Evolutionary conservation across 768 basidiomycete genomes (phyloP), one percentile per base, ranked within the genome.

Genomic region (Clitopilus passeckerianus): DNA sequence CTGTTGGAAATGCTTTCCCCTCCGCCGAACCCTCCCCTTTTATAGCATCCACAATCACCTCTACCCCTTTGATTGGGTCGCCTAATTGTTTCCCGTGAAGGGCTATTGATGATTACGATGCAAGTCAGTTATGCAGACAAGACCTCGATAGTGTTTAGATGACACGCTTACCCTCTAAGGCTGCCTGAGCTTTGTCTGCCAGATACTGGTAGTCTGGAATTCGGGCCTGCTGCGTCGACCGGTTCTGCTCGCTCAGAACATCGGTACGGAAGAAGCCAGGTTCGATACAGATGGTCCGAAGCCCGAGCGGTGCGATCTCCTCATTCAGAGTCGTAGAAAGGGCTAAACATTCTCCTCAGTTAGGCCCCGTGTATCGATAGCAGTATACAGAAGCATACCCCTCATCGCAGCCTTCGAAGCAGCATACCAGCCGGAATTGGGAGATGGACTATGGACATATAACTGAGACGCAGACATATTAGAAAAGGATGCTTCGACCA

Each of bases 251-350:
- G 3, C 57, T 61, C 1, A 77, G 64, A 63, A 78, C 70, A 1
- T 67, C 60, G 0, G 76, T 77, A 14, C 76, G 67, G 66, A 77
- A 77, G 65, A 74, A 77, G 1, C 76, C 76, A 44, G 75, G 70
- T 35, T 78, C 76, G 33, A 77, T 59, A 54, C 73, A 74, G 30
- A 71, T 67, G 56, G 72, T 72, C 30, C 74, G 68, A 6, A 41
- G n/a, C 10, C 37, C 37, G 37, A 41, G 37, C 3, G 37, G 37
- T 12, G 37, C 37, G n/a, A 41, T 41, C 10, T 41, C 37, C 37
- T 41, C 37, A n/a, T 41, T 3, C 5, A 41, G 37, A 12, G 5
- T 15, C 12, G n/a, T n/a, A 41, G 37, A 41, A 14, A 41, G 37
- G 3, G 12, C 37, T 41, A 41, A 41, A 41, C 5, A 16, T n/a